Evolutionary conservation across 176 grass and related monocot genomes (phyloP).

Genomic region (Triticum urartu): DNA sequence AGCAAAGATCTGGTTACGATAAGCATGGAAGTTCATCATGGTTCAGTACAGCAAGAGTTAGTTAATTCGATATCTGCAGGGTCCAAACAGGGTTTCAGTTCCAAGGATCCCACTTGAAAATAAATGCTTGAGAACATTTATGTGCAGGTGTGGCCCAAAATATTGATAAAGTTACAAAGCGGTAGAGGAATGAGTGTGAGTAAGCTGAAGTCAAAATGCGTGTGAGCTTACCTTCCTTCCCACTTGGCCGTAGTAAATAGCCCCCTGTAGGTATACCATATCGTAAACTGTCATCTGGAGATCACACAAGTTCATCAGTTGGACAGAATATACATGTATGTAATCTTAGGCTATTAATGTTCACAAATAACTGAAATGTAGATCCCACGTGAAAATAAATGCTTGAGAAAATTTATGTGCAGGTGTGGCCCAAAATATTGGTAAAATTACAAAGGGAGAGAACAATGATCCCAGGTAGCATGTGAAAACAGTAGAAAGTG

Average conservation of each 20-base stretch:
- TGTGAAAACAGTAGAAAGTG: background rate
- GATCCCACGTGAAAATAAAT: background rate
- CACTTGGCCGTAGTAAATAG: too few relatives aligned
- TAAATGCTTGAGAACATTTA: background rate
- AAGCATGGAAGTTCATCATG: too few relatives aligned
- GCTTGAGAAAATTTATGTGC: background rate
- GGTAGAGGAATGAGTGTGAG: background rate
- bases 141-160: background rate
- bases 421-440: background rate
- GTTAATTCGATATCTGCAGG: too few relatives aligned
- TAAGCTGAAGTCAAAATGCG: background rate
- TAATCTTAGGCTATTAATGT: too few relatives aligned
- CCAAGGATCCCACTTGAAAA: background rate
- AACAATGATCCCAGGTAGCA: background rate
- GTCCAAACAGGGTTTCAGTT: background rate
- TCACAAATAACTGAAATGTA: too few relatives aligned
- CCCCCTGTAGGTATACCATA: too few relatives aligned
- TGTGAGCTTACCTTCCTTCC: too few relatives aligned
- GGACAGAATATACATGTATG: too few relatives aligned
- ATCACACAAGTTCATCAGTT: too few relatives aligned
- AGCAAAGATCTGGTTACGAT: too few relatives aligned
- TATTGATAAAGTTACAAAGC: background rate
- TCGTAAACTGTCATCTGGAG: too few relatives aligned
- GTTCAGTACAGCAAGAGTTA: too few relatives aligned
- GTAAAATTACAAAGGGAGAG: background rate